Evolutionary conservation across 257 asterid species (phyloP), one percentile per base, ranked within the genome.

Genomic region (Scutellaria baicalensis): DNA sequence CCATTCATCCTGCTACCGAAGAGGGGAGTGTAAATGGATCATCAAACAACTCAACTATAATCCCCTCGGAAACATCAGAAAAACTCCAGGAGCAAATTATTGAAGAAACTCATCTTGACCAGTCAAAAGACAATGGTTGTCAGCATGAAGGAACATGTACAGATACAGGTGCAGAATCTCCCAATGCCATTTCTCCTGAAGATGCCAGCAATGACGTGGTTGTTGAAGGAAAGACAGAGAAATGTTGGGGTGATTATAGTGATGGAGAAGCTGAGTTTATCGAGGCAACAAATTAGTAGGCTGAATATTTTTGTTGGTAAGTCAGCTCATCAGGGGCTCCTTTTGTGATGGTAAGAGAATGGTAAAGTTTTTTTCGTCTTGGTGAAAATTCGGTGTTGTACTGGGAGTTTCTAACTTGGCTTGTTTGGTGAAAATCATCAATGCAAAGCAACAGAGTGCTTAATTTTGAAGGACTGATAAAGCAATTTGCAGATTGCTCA

Each of bases 201-300:
- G 84, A 79, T 67, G 71, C 48, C 39, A 68, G 78, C 48, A 57
- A 61, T 16, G 38, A 60, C 39, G 12, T 58, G 21, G 66, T 64
- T 60, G 75, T 35, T 43, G 88, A 87, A 61, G 88, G 74, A 59
- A 82, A 78, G 70, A 73, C 81, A 62, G 69, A 76, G 35, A 84
- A 87, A 80, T 59, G 83, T 69, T 85, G 93, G 91, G 97, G 97
- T 78, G 97, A 91, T 72, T 83, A 80, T 74, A 85, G 88, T 76
- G 97, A 91, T 47, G 85, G 81, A 40, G 95, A 91, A 87, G 81
- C 77, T 51, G 96, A 83, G 79, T 81, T 71, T 42, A 68, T 64
- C 16, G 92, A 81, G 80, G 81, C 79, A 59, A 43, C 75, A 70
- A 68, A 76, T 71, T 85, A 83, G 82, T 75, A 63, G 59, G 69